Base-by-base conservation (phyloP, 2,329 filamentous ascomycete genomes). In the Cercospora sesami region DNA sequence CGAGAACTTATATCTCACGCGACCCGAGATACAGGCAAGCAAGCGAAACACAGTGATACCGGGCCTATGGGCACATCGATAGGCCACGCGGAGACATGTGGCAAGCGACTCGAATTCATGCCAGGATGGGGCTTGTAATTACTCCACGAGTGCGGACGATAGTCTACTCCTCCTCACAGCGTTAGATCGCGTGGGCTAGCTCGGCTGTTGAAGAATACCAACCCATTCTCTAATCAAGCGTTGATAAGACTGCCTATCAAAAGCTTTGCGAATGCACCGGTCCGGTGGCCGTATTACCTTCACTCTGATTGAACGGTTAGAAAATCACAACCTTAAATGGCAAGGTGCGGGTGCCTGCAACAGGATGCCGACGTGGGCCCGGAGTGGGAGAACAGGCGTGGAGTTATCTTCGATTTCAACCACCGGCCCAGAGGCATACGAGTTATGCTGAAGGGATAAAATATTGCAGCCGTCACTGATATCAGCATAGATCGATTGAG, bases 161-260 rank as follows among this genome's bases (percentile, higher is more conserved):
- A 36, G 28, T 36, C 3, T 4, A 18, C 16, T n/a, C 14, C 26
- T 31, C 55, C 55, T 30, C 28, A 33, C 55, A 31, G 26, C 16
- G 16, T 31, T 28, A 55, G 48, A 5, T 55, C 23, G 23, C 48
- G 23, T 55, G 48, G 48, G 23, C 48, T 55, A 28, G 48, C 48
- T 55, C 48, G 48, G 48, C 23, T 55, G 12, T 26, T 55, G 48
- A 28, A 55, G 48, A 28, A 55, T 55, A 12, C 5, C 14, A 55
- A 14, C 48, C 48, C 26, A 55, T 28, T 6, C 48, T 55, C 14
- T 26, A 28, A 14, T 55, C 48, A 55, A 55, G 23, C 23, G 23
- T 26, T 59, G 55, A 59, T 59, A 59, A 59, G 55, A 18, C 55
- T 59, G 55, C 55, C 30, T 59, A 59, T 59, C 55, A 31, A 36